phyloP scores from a whole-genome alignment of 75 land plant genomes.

The Sequoia sempervirens region DNA sequence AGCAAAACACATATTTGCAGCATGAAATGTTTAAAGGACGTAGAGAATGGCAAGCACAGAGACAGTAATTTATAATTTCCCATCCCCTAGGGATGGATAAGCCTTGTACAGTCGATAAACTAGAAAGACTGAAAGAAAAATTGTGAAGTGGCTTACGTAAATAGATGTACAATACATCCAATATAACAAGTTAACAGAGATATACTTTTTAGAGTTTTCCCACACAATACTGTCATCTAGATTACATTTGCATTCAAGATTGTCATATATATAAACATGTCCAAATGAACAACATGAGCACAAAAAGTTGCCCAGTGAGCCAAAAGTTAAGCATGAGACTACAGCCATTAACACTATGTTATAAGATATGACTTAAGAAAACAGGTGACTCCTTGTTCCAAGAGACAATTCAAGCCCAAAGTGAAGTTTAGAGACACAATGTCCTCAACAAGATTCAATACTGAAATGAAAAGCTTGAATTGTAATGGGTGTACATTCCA shows the following conservation, averaged over 20 bases:
- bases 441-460: background rate
- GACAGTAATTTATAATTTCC: background rate
- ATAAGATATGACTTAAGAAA: background rate
- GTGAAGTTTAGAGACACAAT: background rate
- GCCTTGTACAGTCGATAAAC: background rate
- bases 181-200: background rate
- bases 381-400: background rate
- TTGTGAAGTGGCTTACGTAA: background rate
- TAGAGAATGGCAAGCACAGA: background rate
- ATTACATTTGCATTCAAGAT: background rate
- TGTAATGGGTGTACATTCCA: background rate
- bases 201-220: background rate
- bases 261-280: background rate
- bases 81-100: background rate
- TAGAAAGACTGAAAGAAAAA: background rate
- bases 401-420: background rate
- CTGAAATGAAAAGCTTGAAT: background rate
- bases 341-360: background rate
- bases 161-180: background rate
- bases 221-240: background rate
- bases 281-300: background rate
- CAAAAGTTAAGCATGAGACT: conserved; percentile 1
- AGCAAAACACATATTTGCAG: background rate
- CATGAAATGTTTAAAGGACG: background rate
- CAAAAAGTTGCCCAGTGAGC: background rate